Conservation (phyloP, 768 basidiomycete genomes). For the Nidula microcarpa region DNA sequence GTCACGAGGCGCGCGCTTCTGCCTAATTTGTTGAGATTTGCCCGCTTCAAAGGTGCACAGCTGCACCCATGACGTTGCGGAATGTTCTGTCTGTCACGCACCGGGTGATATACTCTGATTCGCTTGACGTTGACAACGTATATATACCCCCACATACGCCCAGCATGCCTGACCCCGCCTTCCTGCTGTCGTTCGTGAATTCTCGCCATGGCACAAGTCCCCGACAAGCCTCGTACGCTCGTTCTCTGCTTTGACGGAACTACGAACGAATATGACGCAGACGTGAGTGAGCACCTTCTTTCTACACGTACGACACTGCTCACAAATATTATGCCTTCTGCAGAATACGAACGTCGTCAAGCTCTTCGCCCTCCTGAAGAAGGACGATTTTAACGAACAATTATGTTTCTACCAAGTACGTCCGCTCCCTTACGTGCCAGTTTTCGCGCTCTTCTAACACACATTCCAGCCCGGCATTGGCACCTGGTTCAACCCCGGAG, state of each 20-base stretch:
- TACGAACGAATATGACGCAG: conserved; percentile 41
- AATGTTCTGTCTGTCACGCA: too few species aligned
- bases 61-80: too few species aligned
- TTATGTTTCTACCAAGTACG: conserved; percentile 71
- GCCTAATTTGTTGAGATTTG: too few species aligned
- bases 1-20: too few species aligned
- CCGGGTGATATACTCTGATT: too few species aligned
- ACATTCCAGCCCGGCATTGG: conserved; percentile 38
- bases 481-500: conserved; percentile 56
- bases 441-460: not conserved
- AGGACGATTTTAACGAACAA: conserved; percentile 53
- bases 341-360: conserved; percentile 70
- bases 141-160: too few species aligned
- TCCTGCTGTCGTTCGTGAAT: too few species aligned
- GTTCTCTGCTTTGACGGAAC: conserved; percentile 76
- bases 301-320: not conserved
- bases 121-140: too few species aligned
- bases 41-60: too few species aligned
- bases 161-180: too few species aligned
- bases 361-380: conserved; percentile 65
- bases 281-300: conserved; percentile 26
- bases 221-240: conserved; percentile 34
- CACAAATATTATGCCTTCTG: not conserved
- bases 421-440: not conserved
- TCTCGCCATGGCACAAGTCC: too few species aligned